Percentiles rank a stretch among this genome's conserved stretches.
Conservation (phyloP, 2,329 filamentous ascomycete genomes). For the Ustilaginoidea virens region DNA sequence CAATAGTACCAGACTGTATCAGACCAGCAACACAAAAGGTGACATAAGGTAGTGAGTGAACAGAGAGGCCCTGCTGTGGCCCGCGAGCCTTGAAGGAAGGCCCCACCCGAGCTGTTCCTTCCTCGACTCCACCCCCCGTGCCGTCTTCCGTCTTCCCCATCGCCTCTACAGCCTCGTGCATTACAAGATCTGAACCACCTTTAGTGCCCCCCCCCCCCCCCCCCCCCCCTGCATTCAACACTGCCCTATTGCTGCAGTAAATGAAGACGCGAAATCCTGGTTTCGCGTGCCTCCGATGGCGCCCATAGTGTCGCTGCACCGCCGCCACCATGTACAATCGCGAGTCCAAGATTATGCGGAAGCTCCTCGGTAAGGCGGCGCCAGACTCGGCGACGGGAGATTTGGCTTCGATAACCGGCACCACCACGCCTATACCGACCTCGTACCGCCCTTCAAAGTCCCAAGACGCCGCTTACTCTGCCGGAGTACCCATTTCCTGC, state of each 20-base stretch:
- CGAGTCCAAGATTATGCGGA: constrained; percentile 42
- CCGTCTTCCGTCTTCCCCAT: constrained; percentile 1
- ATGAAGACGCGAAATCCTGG: constrained; percentile 1
- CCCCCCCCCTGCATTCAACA: too few relatives aligned
- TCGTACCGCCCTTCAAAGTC: constrained; percentile 37
- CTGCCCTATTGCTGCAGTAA: not conserved
- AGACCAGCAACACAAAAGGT: too few relatives aligned
- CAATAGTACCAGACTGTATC: too few relatives aligned
- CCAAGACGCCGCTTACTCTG: constrained; percentile 37
- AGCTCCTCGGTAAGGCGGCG: constrained; percentile 39
- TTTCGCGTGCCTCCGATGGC: constrained; percentile 14
- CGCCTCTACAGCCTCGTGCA: too few relatives aligned
- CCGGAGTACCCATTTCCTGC: constrained; percentile 37
- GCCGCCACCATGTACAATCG: constrained; percentile 31
- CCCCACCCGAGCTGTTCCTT: too few relatives aligned
- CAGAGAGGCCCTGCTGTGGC: too few relatives aligned
- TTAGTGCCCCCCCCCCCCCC: too few relatives aligned
- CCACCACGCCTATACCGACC: constrained; percentile 19
- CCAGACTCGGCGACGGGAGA: constrained; percentile 30
- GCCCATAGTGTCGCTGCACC: constrained; percentile 13
- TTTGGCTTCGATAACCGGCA: constrained; percentile 28
- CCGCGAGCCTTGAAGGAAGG: too few relatives aligned
- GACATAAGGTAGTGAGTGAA: too few relatives aligned
- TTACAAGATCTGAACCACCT: too few relatives aligned
- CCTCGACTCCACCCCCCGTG: too few relatives aligned